phyloP scores from a whole-genome alignment of 345 rosid species.

The Brassica rapa region DNA sequence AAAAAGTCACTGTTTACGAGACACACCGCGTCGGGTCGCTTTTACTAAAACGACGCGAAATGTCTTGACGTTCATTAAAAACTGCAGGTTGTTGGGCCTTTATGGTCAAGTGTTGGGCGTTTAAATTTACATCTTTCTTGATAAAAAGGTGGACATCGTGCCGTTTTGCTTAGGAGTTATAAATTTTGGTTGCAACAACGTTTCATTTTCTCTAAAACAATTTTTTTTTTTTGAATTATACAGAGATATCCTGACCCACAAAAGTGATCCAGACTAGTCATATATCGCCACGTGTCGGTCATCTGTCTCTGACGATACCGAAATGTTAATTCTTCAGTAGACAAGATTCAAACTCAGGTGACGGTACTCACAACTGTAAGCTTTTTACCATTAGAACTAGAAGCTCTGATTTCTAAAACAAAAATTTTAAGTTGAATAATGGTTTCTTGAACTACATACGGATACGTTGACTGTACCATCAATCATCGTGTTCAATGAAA shows the following conservation, averaged over 20 bases:
- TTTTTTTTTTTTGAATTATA: too few species aligned
- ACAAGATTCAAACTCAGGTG: too few species aligned
- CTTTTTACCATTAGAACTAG: too few species aligned
- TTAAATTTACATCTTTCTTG: background rate
- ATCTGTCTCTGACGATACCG: too few species aligned
- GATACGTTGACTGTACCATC: background rate
- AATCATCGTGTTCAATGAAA: background rate
- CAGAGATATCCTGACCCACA: too few species aligned
- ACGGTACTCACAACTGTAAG: too few species aligned
- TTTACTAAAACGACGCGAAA: background rate
- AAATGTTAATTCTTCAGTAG: too few species aligned
- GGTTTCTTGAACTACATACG: background rate
- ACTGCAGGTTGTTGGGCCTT: conserved; percentile 1
- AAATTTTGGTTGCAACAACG: background rate
- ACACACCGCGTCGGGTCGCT: conserved; percentile 13
- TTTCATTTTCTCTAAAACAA: background rate
- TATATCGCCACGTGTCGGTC: too few species aligned
- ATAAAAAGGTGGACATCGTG: background rate
- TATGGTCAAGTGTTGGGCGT: background rate
- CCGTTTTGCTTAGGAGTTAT: background rate
- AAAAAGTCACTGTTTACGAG: conserved; percentile 25
- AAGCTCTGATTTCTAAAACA: background rate
- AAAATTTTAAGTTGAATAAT: background rate
- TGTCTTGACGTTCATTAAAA: background rate
- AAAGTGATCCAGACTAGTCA: too few species aligned